Evolutionary conservation across 1,284 basidiomycete species (phyloP), one percentile per base, ranked within the genome.

Genomic region (Ceratobasidium sp.): DNA sequence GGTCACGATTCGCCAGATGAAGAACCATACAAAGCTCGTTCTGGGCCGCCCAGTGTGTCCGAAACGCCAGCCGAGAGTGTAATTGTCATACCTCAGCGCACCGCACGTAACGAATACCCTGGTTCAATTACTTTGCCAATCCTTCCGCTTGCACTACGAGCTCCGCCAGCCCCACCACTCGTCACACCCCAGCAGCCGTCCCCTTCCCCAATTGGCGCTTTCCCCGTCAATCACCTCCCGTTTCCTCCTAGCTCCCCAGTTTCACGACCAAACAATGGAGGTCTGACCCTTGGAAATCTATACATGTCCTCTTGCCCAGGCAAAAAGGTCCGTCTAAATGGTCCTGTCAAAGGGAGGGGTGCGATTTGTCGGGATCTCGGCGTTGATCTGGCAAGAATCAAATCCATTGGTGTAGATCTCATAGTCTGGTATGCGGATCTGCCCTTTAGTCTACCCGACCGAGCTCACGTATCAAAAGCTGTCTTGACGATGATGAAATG

Each of bases 221-320:
- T 51, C 46, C 58, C 63, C 6, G n/a, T 37, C 22, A 27, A n/a
- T 43, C 56, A n/a, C 1, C n/a, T 11, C 7, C 31, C 24, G 29
- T 29, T 49, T 59, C 68, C 68, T 6, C 11, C 14, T 39, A n/a
- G 2, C 22, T 11, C 19, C 19, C 19, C 46, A n/a, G 24, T 16
- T 49, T 48, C 51, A 3, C 56, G 37, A 9, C 22, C 43, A 27
- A 61, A 39, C 4, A 51, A 39, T 24, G 39, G 37, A 16, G 24
- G 43, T 4, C 31, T 43, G 8, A 43, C 51, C 14, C 46, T 98
- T 0, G 97, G 97, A n/a, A 98, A 98, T 81, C 81, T 99, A 43
- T 87, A 93, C 59, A 83, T 99, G 37, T 95, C 93, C 1, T 96
- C 94, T 6, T 98, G 96, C 83, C 97, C 97, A 0, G 97, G 97